phyloP scores from a whole-genome alignment of 2,329 filamentous ascomycete genomes.

The Parascedosporium putredinis region DNA sequence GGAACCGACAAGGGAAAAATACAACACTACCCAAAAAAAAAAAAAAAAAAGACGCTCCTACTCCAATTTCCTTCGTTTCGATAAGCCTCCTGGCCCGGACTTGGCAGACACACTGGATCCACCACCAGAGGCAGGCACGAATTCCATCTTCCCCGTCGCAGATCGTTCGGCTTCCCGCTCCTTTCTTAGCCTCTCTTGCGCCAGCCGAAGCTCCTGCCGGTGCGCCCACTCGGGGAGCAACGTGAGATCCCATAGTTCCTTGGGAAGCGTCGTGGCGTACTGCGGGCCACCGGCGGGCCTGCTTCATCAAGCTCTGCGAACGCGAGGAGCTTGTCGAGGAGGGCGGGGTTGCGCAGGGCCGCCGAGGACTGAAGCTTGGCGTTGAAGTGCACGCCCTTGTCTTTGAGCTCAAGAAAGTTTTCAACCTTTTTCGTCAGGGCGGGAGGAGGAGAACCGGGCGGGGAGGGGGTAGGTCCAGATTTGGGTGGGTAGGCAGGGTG shows the following conservation, averaged over 20 bases:
- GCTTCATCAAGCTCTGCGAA: constrained; percentile 42
- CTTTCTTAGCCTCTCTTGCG: constrained; percentile 33
- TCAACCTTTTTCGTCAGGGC: constrained; percentile 56
- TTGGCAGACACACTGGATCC: constrained; percentile 11
- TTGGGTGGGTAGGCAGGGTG: constrained; percentile 61
- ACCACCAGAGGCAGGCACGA: constrained; percentile 28
- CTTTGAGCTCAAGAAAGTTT: constrained; percentile 68
- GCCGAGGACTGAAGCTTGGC: constrained; percentile 56
- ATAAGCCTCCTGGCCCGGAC: constrained; percentile 15
- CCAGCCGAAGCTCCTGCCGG: constrained; percentile 36
- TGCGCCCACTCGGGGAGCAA: constrained; percentile 42
- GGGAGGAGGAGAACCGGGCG: constrained; percentile 47
- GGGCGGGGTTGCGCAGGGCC: constrained; percentile 59
- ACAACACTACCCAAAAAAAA: no score
- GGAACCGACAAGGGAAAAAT: no score
- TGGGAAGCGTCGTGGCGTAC: constrained; percentile 52
- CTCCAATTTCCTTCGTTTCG: constrained; percentile 22
- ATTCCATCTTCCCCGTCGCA: constrained; percentile 36
- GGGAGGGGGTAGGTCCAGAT: constrained; percentile 68
- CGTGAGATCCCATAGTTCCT: constrained; percentile 47
- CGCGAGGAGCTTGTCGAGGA: constrained; percentile 61
- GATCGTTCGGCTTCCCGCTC: constrained; percentile 33
- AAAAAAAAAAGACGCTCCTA: constrained; percentile 13
- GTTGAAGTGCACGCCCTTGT: constrained; percentile 69
- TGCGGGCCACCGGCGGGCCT: constrained; percentile 32